Evolutionary conservation across 148 eudicot genomes (phyloP).

Genomic region (Camellia japonica): DNA sequence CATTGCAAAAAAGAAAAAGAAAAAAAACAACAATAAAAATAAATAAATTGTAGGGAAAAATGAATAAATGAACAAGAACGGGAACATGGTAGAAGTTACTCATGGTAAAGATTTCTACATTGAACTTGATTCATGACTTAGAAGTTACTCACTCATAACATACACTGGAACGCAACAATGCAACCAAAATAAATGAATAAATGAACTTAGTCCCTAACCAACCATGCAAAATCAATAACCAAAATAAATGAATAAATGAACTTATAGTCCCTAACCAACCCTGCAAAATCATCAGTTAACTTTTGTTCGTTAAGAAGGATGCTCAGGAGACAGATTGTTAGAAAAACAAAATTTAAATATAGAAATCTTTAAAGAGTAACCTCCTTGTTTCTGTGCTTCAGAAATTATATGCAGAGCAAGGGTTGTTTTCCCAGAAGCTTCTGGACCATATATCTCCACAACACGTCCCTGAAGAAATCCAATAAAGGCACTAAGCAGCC

Average conservation of each 20-base stretch:
- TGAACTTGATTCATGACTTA: background rate
- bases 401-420: constrained; percentile 92
- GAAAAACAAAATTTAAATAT: background rate
- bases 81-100: too few species aligned
- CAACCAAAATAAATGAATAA: too few species aligned
- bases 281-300: too few species aligned
- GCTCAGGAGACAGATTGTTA: background rate
- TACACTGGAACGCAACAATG: too few species aligned
- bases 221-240: background rate
- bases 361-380: constrained; percentile 29
- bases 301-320: background rate
- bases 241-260: background rate
- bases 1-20: too few species aligned
- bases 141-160: too few species aligned
- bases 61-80: background rate
- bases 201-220: background rate
- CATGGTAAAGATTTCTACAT: too few species aligned
- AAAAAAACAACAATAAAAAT: too few species aligned
- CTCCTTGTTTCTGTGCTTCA: constrained; percentile 93
- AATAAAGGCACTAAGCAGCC: background rate
- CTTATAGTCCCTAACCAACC: background rate
- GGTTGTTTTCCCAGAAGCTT: constrained; percentile 99
- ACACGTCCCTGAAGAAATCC: constrained; percentile 80
- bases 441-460: constrained; percentile 91
- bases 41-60: background rate